Conservation (phyloP, 1,139 yeast genomes). For the Taphrina pruni region DNA sequence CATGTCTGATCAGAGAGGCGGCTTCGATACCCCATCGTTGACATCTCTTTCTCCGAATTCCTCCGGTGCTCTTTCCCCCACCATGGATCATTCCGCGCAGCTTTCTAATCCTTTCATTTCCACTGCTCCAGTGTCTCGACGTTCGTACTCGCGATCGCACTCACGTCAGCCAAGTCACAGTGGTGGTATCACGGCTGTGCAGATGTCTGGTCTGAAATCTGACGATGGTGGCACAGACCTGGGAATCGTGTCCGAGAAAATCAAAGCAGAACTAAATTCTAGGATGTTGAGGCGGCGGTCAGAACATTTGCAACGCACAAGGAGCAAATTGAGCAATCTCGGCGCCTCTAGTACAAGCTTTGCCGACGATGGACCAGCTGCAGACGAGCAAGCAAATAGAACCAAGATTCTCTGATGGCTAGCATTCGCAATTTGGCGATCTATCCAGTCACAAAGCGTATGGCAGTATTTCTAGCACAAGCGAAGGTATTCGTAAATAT, state of each 20-base stretch:
- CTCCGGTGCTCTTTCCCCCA: conserved; percentile 28
- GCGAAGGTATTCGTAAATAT: conserved; percentile 3
- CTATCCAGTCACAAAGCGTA: not conserved
- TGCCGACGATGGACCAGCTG: not conserved
- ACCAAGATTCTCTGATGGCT: not conserved
- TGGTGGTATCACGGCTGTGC: conserved; percentile 23
- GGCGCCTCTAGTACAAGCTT: not conserved
- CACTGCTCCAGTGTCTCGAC: conserved; percentile 30
- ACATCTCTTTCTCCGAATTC: conserved; percentile 14
- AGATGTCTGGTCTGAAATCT: conserved; percentile 24
- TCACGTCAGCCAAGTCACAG: conserved; percentile 28
- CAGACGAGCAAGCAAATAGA: not conserved
- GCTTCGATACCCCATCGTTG: conserved; percentile 23
- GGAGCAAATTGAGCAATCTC: conserved; percentile 3
- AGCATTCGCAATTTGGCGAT: not conserved
- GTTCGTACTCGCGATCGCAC: conserved; percentile 30
- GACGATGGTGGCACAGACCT: conserved; percentile 28
- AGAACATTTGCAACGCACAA: conserved; percentile 8
- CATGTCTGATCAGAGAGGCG: conserved; percentile 27
- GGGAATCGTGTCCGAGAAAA: conserved; percentile 22
- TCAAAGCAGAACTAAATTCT: conserved; percentile 19
- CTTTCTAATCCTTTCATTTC: conserved; percentile 33
- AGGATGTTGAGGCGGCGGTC: conserved; percentile 26
- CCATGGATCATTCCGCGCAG: conserved; percentile 3
- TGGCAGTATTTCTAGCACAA: conserved; percentile 9